Evolutionary conservation across 2,329 filamentous ascomycete species (phyloP), one percentile per base, ranked within the genome.

Genomic region (Lachnellula subtilissima): DNA sequence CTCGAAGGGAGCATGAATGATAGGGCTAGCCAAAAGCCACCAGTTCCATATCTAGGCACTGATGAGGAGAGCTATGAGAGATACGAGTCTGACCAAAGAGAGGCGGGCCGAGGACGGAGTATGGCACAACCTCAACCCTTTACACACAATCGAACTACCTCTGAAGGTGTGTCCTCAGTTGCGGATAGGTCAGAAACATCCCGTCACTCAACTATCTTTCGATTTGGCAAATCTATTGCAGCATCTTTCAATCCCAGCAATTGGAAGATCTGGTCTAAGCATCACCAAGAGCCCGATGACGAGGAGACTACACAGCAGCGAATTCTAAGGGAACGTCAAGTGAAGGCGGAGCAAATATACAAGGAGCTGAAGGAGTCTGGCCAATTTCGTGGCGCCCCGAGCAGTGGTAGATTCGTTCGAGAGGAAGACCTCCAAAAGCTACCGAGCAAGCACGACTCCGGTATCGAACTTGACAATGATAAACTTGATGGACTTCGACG

Each of bases 1-100:
- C 72, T 81, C 39, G 91, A 96, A 73, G 91, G 88, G 42, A 93
- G 87, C 66, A 93, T 96, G 89, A 90, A 86, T 67, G 89, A 95
- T 71, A 85, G 88, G 61, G 77, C 82, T 35, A 92, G 88, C 67
- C 80, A 83, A 56, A 81, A 78, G 57, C 90, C 90, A 28, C 68
- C 69, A 11, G 50, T 52, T 36, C 54, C 63, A 43, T 71, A 67
- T 39, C 53, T 68, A 8, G 67, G 57, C 35, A 45, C 52, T 12
- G 63, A 69, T 32, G 61, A 66, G 14, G 59, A 63, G 19, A 25
- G 57, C 25, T 53, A 56, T 9, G 56, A 64, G 39, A 51, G 54
- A 43, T 62, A 58, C 48, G 58, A 61, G 9, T 48, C 50, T 36
- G 54, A 59, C 15, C 39, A 50, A 43, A 15, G 28, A 8, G 47